Base-by-base conservation (phyloP, 805 yeast genomes). In the Barnettozyma populi region DNA sequence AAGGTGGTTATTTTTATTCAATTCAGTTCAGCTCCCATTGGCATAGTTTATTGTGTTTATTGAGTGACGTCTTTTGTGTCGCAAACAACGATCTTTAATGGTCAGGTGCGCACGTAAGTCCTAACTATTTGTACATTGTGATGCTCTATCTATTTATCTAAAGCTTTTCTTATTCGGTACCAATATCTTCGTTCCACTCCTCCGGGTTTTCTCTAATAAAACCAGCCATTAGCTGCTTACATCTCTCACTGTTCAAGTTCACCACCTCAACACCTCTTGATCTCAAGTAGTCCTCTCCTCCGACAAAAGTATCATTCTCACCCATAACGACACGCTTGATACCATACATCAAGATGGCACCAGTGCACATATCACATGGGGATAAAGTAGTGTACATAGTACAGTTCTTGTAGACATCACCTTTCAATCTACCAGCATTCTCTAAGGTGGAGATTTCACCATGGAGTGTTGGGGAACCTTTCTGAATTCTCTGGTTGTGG, bases 341-440 rank as follows among this genome's bases (percentile, higher is more conserved):
- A 36, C 96, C 96, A 68, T 90, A 92, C 74, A 92, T 72, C 45
- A 92, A 60, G 53, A 92, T 86, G 6, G 97, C 95, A 19, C 98
- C 98, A 5, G 94, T 79, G 65, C 98, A 92, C 97, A 92, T 92
- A 56, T 82, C 76, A 65, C 98, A 92, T 3, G 98, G 97, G 7
- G 96, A 86, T 55, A 92, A 71, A 0, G 97, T 86, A 27, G 97
- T 90, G 69, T 90, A 92, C 60, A 59, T 57, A n/a, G 98, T 94
- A 57, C 96, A 85, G 52, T 82, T 76, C 60, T 84, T 86, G 71
- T 92, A 92, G 16, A 77, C 79, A 20, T 74, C 73, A 5, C 90
- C 97, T 20, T 83, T 82, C 48, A 94, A 72, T 60, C 98, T 78
- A 7, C 98, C 98, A 19, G 96, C 95, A 53, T 86, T 82, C 61